Percentiles rank a stretch among this genome's conserved stretches.
phyloP scores from a whole-genome alignment of 106 monocot genomes.

The Acorus calamus region DNA sequence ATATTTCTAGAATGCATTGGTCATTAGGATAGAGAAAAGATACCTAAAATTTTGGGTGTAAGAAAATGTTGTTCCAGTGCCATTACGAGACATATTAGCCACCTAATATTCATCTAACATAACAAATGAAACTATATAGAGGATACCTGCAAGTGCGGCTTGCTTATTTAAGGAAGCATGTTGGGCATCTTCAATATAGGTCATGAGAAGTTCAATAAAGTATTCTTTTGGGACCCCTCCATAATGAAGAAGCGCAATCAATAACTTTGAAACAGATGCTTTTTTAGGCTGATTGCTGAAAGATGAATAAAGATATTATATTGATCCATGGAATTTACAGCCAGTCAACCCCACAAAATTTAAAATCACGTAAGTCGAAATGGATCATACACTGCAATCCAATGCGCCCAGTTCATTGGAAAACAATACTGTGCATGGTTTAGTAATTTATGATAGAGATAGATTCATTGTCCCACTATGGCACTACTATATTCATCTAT shows the following conservation, averaged over 20 bases:
- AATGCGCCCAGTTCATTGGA: too few species aligned
- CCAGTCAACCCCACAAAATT: too few species aligned
- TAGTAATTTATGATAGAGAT: too few species aligned
- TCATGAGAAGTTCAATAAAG: slow-evolving; percentile 41
- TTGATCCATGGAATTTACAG: too few species aligned
- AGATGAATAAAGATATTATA: not conserved
- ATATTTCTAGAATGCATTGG: too few species aligned
- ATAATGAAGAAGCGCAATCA: slow-evolving; percentile 55
- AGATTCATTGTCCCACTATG: too few species aligned
- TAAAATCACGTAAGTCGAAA: too few species aligned
- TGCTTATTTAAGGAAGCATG: slow-evolving; percentile 14
- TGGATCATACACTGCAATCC: too few species aligned
- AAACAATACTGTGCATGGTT: too few species aligned
- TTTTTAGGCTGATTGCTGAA: slow-evolving; percentile 49
- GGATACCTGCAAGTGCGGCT: slow-evolving; percentile 40
- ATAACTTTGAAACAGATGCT: slow-evolving; percentile 28
- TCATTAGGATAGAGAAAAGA: too few species aligned
- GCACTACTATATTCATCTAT: too few species aligned
- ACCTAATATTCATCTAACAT: not conserved
- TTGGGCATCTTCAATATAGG: slow-evolving; percentile 21
- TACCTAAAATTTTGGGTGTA: too few species aligned
- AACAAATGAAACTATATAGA: not conserved
- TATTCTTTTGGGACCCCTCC: slow-evolving; percentile 59
- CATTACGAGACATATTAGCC: not conserved
- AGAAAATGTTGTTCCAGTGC: not conserved